Evolutionary conservation across 2,329 filamentous ascomycete species (phyloP), one percentile per base, ranked within the genome.

Genomic region (Dactylellina leptospora): DNA sequence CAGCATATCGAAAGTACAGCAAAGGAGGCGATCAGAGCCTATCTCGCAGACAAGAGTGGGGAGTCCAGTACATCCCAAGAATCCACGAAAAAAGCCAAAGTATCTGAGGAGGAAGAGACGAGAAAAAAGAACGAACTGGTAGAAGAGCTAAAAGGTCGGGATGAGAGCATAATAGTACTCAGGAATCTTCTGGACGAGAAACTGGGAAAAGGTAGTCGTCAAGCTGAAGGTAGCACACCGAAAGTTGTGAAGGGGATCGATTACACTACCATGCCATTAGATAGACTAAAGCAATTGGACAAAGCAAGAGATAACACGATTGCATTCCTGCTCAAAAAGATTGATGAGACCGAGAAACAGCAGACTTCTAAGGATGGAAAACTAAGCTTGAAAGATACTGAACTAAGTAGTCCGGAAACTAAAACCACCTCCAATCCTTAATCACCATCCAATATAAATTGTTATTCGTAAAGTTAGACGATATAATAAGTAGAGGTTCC

Each of bases 281-380:
- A 78, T 59, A 79, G 81, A 50, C 78, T 86, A 28, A 76, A 77
- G 5, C 81, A 83, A 61, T 77, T 84, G 45, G 82, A 85, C 75
- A 84, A 82, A 74, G 84, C 83, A 18, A 78, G 83, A 48, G 84
- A 86, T 78, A 82, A 82, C 5, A 85, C 83, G 0, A 81, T 85
- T 69, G 78, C 80, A 0, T 85, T 84, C 69, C 78, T 85, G 42
- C 75, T 86, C 59, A 83, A 83, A 75, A 79, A 84, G 68, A 83
- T 85, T 68, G 83, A 85, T 71, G 81, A 82, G 56, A 80, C 81
- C 0, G 84, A 86, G 70, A 76, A 80, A 56, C 56, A 74, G 44
- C 63, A 74, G 47, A 33, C 22, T 1, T 16, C 18, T 48, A 2
- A 13, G 5, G 36, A 44, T 44, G 30, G 42, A 27, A 38, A 55